phyloP scores from a whole-genome alignment of 2,329 filamentous ascomycete species.

The Talaromyces rugulosus region DNA sequence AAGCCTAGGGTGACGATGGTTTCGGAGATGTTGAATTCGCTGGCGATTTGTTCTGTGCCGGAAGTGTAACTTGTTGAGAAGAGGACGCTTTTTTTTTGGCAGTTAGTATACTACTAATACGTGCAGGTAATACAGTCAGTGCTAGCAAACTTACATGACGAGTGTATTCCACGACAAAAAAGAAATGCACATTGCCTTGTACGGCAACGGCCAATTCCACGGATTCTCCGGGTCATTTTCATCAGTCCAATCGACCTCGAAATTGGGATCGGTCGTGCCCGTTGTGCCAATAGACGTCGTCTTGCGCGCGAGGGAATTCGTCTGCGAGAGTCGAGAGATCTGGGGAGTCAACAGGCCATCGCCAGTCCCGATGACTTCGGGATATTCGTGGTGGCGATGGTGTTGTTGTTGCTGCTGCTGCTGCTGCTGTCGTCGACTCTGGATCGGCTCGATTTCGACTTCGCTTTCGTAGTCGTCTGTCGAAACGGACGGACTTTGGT shows the following conservation, averaged over 20 bases:
- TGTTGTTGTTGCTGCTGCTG: not conserved
- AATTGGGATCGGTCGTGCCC: conserved; percentile 53
- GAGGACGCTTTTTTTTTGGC: conserved; percentile 46
- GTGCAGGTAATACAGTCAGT: not conserved
- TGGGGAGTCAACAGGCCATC: conserved; percentile 22
- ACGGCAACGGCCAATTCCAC: conserved; percentile 60
- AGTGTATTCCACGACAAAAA: conserved; percentile 57
- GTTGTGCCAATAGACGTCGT: conserved; percentile 43
- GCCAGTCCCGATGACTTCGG: conserved; percentile 8
- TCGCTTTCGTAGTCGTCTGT: conserved; percentile 9
- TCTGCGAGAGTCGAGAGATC: conserved; percentile 24
- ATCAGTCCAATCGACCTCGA: conserved; percentile 68
- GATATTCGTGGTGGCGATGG: not conserved
- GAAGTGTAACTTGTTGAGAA: conserved; percentile 78
- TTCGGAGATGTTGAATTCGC: conserved; percentile 51
- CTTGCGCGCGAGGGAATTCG: conserved; percentile 28
- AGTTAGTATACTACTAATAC: conserved; percentile 12
- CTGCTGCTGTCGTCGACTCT: conserved; percentile 10
- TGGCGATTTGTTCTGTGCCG: conserved; percentile 63
- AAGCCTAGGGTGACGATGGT: conserved; percentile 13
- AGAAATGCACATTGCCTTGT: conserved; percentile 52
- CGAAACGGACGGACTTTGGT: not conserved
- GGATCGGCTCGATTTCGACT: conserved; percentile 10
- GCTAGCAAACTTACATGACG: conserved; percentile 40
- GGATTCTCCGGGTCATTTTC: conserved; percentile 43